phyloP scores from a whole-genome alignment of 1,139 yeast species.

The Protomyces pachydermus region DNA sequence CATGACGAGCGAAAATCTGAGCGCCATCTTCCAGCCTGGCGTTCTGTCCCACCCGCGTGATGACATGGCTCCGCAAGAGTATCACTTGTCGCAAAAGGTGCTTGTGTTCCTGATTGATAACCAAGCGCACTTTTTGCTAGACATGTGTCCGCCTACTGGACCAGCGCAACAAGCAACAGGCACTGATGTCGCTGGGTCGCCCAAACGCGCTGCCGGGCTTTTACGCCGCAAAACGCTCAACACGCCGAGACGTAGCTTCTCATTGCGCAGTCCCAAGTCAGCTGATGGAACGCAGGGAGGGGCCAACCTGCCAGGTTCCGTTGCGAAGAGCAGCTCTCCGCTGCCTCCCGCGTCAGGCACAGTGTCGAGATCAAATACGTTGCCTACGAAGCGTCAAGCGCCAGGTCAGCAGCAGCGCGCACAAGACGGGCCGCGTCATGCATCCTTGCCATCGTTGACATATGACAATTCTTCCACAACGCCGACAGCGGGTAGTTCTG shows the following conservation, averaged over 20 bases:
- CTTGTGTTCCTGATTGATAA: slow-evolving; percentile 86
- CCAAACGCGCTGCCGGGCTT: not conserved
- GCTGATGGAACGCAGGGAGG: not conserved
- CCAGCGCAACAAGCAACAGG: not conserved
- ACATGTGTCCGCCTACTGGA: slow-evolving; percentile 6
- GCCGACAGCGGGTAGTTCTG: not conserved
- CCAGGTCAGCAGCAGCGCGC: not conserved
- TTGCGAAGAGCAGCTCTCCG: not conserved
- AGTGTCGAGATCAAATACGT: slow-evolving; percentile 18
- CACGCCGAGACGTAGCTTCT: not conserved
- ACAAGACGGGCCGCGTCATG: slow-evolving; percentile 4
- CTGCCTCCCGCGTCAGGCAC: not conserved
- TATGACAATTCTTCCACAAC: not conserved
- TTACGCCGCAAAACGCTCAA: slow-evolving; percentile 11
- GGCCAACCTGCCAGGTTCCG: not conserved
- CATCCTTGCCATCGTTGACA: not conserved
- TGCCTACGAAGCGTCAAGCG: slow-evolving; percentile 15
- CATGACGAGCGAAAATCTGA: slow-evolving; percentile 89
- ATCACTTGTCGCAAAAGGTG: slow-evolving; percentile 78
- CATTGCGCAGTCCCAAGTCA: not conserved
- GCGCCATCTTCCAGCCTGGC: slow-evolving; percentile 95
- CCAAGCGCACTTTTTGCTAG: slow-evolving; percentile 31
- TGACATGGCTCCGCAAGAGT: slow-evolving; percentile 86
- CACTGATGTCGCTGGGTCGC: not conserved
- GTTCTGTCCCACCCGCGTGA: slow-evolving; percentile 87